Conservation (phyloP, 805 yeast genomes). For the Kodamaea nitidulidarum region DNA sequence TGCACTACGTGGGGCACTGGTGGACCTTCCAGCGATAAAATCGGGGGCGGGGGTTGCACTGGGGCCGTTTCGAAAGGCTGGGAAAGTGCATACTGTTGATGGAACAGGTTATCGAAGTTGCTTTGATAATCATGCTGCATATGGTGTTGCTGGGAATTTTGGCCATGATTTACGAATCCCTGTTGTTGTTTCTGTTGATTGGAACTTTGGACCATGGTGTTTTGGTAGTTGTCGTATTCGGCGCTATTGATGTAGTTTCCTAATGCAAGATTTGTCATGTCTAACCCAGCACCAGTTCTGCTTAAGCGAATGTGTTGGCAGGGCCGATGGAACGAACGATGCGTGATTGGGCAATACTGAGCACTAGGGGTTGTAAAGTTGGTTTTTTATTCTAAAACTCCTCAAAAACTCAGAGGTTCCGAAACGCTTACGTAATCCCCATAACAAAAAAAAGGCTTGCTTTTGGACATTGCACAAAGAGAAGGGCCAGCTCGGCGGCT, state of each 20-base stretch:
- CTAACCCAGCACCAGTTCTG: background rate
- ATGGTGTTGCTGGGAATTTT: background rate
- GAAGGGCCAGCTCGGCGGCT: no score
- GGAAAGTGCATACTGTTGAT: background rate
- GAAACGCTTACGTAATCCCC: no score
- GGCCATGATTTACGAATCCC: background rate
- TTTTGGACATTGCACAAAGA: no score
- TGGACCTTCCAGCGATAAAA: background rate
- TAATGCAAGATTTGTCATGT: background rate
- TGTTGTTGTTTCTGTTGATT: background rate
- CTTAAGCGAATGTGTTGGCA: constrained; percentile 1
- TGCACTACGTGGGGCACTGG: background rate
- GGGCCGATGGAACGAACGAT: no score
- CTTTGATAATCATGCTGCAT: background rate
- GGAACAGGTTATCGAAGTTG: background rate
- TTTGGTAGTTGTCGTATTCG: background rate
- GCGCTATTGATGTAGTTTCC: background rate
- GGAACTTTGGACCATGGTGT: background rate
- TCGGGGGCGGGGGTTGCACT: constrained; percentile 1
- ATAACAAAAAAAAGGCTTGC: no score
- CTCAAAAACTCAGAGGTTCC: background rate
- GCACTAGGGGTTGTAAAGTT: constrained; percentile 1
- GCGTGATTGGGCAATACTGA: no score
- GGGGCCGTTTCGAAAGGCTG: background rate
- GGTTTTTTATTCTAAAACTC: no score